These are phyloP conservation scores for Fusarium piperis DNA, from an alignment of 2,329 filamentous ascomycete species.

Conservation along the genomic window DNA sequence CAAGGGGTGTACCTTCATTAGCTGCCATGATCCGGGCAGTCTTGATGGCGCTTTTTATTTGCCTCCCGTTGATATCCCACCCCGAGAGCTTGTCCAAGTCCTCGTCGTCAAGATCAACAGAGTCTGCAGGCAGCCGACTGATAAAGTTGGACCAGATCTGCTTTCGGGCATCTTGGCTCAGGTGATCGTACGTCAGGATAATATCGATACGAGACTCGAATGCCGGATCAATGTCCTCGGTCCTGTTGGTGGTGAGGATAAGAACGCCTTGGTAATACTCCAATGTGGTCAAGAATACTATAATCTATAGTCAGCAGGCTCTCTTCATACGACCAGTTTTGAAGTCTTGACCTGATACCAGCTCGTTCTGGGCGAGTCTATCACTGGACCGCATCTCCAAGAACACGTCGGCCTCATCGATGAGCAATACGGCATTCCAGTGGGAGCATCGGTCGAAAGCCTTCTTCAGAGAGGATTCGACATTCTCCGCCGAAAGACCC, in stretches of 20 bases:
- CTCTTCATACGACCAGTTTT: rapidly evolving
- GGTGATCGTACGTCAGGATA: slow-evolving; percentile 45
- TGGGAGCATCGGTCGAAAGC: slow-evolving; percentile 40
- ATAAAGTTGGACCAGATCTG: slow-evolving; percentile 38
- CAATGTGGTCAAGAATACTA: slow-evolving; percentile 40
- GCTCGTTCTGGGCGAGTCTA: slow-evolving; percentile 36
- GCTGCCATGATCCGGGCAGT: slow-evolving; percentile 10
- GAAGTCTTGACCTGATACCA: slow-evolving; percentile 38
- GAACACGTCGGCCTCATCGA: slow-evolving; percentile 53
- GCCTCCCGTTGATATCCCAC: slow-evolving; percentile 20
- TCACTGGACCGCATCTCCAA: slow-evolving; percentile 42
- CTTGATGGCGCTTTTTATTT: slow-evolving; percentile 31
- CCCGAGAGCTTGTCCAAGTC: not conserved
- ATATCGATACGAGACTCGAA: slow-evolving; percentile 57
- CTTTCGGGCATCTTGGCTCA: slow-evolving; percentile 28
- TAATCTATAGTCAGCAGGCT: not conserved
- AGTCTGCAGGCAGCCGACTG: rapidly evolving
- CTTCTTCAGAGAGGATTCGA: slow-evolving; percentile 5
- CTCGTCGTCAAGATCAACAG: not conserved
- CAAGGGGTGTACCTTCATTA: not conserved
- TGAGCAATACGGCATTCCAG: slow-evolving; percentile 50
- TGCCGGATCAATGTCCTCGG: slow-evolving; percentile 52
- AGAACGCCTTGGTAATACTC: slow-evolving; percentile 51
- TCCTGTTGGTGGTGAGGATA: slow-evolving; percentile 54
- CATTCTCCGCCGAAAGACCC: rapidly evolving